These are phyloP conservation scores for Trametes elegans DNA, from an alignment of 768 basidiomycete genomes.

Conservation along the genomic window DNA sequence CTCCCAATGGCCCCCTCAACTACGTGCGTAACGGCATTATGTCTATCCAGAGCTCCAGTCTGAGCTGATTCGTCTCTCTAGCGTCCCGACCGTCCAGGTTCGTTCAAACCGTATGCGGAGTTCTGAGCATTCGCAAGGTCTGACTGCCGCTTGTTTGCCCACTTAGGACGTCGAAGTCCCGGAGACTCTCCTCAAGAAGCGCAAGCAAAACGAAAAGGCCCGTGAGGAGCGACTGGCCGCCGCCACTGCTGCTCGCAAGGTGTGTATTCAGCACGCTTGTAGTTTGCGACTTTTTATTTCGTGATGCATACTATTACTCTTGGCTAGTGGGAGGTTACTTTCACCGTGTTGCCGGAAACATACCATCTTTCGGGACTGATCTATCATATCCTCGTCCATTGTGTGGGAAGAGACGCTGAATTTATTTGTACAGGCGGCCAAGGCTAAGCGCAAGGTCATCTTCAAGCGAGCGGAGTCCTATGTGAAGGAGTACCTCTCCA, in stretches of 20 bases:
- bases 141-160: constrained; percentile 3
- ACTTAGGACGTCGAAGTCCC: constrained; percentile 90
- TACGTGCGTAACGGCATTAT: constrained; percentile 40
- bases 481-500: constrained; percentile 91
- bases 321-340: constrained; percentile 65
- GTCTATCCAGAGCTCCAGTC: background rate
- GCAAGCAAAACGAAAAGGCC: constrained; percentile 96
- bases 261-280: constrained; percentile 35
- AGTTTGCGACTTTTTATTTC: constrained; percentile 25
- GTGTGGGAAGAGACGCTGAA: too few relatives aligned
- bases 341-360: constrained; percentile 77
- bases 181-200: constrained; percentile 99
- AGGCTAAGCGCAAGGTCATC: constrained; percentile 93
- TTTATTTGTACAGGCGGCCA: constrained; percentile 81
- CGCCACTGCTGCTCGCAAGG: constrained; percentile 85
- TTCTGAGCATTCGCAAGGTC: background rate
- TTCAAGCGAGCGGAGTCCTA: constrained; percentile 99
- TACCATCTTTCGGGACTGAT: constrained; percentile 96
- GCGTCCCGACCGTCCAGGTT: constrained; percentile 49
- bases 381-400: constrained; percentile 14
- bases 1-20: constrained; percentile 49
- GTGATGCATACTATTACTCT: constrained; percentile 83
- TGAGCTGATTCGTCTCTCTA: constrained; percentile 21
- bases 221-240: constrained; percentile 89
- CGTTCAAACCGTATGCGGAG: constrained; percentile 22